Base-by-base conservation (phyloP, 2,329 filamentous ascomycete genomes). In the Exophiala calicioides region DNA sequence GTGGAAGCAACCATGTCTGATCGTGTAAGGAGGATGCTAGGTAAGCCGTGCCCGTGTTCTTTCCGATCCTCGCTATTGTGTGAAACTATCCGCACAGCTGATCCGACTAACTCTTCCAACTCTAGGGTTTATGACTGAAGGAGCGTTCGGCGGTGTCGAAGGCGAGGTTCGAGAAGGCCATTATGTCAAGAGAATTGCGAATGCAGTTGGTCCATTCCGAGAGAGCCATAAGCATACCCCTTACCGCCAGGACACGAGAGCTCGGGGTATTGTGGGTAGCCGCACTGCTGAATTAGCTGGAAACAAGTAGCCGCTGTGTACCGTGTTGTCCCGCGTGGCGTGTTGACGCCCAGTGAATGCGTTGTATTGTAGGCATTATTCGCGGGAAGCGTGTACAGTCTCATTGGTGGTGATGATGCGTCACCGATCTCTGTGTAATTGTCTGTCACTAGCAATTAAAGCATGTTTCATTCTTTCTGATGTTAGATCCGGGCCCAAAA, bases 1-100 rank as follows among this genome's bases (percentile, higher is more conserved):
- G 61, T 65, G 3, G 56, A 56, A 50, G 45, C 55, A 2, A 60
- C 55, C 47, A 48, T 62, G 44, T 59, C 60, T 2, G 59, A 61
- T 13, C 45, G 59, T 7, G 49, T 49, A 10, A 31, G 45, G 7
- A 45, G 29, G 37, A 31, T 49, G 15, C 9, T 52, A 33, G 49
- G n/a, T n/a, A n/a, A n/a, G n/a, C n/a, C n/a, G n/a, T n/a, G n/a
- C n/a, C n/a, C n/a, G n/a, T n/a, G n/a, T n/a, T n/a, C n/a, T n/a
- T n/a, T n/a, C n/a, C n/a, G n/a, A n/a, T n/a, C n/a, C n/a, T n/a
- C n/a, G n/a, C n/a, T n/a, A n/a, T n/a, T n/a, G n/a, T n/a, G n/a
- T n/a, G n/a, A n/a, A n/a, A n/a, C n/a, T n/a, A n/a, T n/a, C n/a
- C n/a, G n/a, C n/a, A n/a, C n/a, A n/a, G n/a, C n/a, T n/a, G n/a